These are phyloP conservation scores for Ceratobasidium sp. DNA, from an alignment of 1,284 basidiomycete genomes.

Conservation along the genomic window DNA sequence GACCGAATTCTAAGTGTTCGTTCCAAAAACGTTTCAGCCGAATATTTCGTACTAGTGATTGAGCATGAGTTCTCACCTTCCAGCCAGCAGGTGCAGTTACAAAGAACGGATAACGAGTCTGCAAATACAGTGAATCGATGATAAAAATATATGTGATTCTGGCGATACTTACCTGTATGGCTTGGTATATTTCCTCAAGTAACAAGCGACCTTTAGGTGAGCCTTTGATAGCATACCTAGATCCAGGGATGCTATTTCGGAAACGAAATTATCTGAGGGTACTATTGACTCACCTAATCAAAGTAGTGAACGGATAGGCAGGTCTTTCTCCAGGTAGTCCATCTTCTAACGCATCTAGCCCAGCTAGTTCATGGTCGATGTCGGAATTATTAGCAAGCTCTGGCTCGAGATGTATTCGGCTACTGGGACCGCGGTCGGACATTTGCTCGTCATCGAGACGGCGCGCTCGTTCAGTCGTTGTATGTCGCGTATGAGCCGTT, in stretches of 20 bases:
- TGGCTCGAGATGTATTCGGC: neutral
- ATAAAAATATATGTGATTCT: neutral
- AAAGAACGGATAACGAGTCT: slow-evolving; percentile 74
- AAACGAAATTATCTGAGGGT: neutral
- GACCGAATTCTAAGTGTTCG: slow-evolving; percentile 79
- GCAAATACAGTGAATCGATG: neutral
- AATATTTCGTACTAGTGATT: neutral
- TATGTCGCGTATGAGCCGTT: neutral
- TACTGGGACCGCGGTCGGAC: neutral
- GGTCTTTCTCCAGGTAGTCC: slow-evolving; percentile 43
- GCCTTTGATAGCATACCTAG: slow-evolving; percentile 85
- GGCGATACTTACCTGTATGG: slow-evolving; percentile 62
- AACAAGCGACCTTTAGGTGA: slow-evolving; percentile 83
- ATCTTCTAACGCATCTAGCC: slow-evolving; percentile 41
- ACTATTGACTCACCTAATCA: slow-evolving; percentile 72
- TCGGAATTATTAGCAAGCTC: neutral
- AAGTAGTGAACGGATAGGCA: slow-evolving; percentile 86
- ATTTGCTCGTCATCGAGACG: neutral
- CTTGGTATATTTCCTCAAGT: slow-evolving; percentile 87
- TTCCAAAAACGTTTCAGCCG: neutral
- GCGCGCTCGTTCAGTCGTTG: neutral
- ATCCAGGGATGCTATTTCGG: neutral
- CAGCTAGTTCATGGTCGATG: slow-evolving; percentile 25
- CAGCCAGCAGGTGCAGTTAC: slow-evolving; percentile 81
- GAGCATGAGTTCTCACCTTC: slow-evolving; percentile 69